Evolutionary conservation across 371 early-diverging fungal genomes (phyloP), one percentile per base, ranked within the genome.

Genomic region (Nematocida displodere): DNA sequence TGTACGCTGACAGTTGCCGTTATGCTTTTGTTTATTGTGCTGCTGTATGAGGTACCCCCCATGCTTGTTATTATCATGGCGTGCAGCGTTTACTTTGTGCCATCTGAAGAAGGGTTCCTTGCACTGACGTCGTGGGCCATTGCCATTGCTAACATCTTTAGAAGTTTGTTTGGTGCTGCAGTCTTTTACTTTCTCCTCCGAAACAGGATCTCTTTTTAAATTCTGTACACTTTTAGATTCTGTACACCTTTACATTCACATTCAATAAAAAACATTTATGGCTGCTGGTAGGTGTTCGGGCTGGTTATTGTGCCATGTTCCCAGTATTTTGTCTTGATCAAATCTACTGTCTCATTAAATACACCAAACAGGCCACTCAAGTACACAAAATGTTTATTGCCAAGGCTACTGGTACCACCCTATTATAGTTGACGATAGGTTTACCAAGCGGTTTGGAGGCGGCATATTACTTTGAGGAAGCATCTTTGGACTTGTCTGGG

Each of bases 71-170:
- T 71, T 31, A 29, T 61, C 33, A 71, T 71, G 59, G 75, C 39
- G n/a, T 7, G 40, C 17, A 71, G 75, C 33, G n/a, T 71, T 4
- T 71, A 71, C 36, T 46, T 71, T 1, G 75, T 71, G 48, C 75
- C 75, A 7, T 29, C 36, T 4, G 37, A 47, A 22, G 31, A 39
- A 0, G 48, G 47, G 11, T 71, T 44, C 49, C 22, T 71, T 3
- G 15, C 34, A 11, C 22, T 59, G 22, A 56, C 58, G 26, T 34
- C n/a, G 26, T 42, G 11, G n/a, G 29, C 52, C 13, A 71, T 71
- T 36, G 44, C 44, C 34, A 28, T 49, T 4, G 28, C 62, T 1
- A 61, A 47, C 33, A 52, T 13, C 24, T 24, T 58, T 2, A 1
- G 59, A 26, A 26, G 28, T 33, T 2, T 42, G 7, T 62, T 71